Evolutionary conservation across 768 basidiomycete species (phyloP), one percentile per base, ranked within the genome.

Genomic region (Naematelia aurantialba): DNA sequence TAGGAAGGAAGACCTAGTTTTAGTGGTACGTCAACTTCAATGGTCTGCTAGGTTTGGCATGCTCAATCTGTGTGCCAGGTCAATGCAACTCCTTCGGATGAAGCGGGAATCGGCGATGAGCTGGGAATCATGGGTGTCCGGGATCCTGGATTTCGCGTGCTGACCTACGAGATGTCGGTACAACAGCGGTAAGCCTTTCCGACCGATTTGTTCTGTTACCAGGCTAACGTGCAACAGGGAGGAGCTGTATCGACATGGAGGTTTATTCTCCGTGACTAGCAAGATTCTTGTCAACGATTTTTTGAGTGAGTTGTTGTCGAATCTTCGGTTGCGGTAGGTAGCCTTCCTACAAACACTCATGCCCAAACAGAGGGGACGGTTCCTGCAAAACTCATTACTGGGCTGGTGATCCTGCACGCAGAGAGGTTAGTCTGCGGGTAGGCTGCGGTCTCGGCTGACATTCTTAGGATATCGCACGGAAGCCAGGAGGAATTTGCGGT

Each of bases 261-360:
- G 93, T 3, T 80, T 98, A 1, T 82, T 98, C 50, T 89, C 89
- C 5, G 87, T 97, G 27, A 98, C 96, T 0, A 92, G 90, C 24
- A 85, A 90, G 19, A 98, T 99, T 65, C 80, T 98, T 12, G 88
- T 94, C 22, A 92, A 94, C 54, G 96, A 99, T 74, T 89, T 98
- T 85, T 79, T 99, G 27, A 87, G 87, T 75, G 50, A 49, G 73
- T 59, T 10, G 21, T 54, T 8, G 34, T 12, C 21, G 27, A 22
- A n/a, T 13, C n/a, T 5, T 4, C 26, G 24, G 27, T 17, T 42
- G 22, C 14, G 24, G 22, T 19, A 54, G 22, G 17, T 21, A 30
- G 27, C 55, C 60, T 39, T 8, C 34, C 34, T 39, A 39, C n/a
- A n/a, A n/a, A n/a, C n/a, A n/a, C n/a, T n/a, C n/a, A n/a, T n/a